Conservation (phyloP, 768 basidiomycete species). For the Holtermanniella nyarrowii region DNA sequence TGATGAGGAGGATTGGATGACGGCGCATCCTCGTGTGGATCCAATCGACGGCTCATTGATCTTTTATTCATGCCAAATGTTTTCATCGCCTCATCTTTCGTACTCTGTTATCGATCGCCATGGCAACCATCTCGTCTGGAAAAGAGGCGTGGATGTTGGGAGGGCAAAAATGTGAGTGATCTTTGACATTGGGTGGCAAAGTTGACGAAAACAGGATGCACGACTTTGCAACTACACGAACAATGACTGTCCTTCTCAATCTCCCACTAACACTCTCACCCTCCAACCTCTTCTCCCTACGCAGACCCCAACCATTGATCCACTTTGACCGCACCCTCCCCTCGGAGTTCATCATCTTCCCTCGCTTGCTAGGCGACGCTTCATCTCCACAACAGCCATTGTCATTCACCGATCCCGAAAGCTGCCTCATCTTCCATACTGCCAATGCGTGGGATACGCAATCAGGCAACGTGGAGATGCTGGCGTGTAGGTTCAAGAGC, state of each 20-base stretch:
- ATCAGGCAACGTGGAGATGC: constrained; percentile 34
- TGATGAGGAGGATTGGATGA: constrained; percentile 66
- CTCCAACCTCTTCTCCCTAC: constrained; percentile 33
- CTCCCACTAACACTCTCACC: constrained; percentile 43
- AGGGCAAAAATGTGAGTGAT: constrained; percentile 33
- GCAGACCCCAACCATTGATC: constrained; percentile 37
- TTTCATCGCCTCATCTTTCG: constrained; percentile 27
- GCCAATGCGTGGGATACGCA: constrained; percentile 37
- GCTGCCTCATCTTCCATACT: constrained; percentile 44
- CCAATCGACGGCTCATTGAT: constrained; percentile 34
- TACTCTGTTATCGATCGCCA: constrained; percentile 36
- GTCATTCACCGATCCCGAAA: constrained; percentile 37
- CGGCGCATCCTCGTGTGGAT: constrained; percentile 71
- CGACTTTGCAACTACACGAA: constrained; percentile 42
- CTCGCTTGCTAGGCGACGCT: constrained; percentile 24
- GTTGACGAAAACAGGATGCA: constrained; percentile 39
- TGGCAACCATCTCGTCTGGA: constrained; percentile 35
- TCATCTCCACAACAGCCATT: constrained; percentile 14
- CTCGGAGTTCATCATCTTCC: constrained; percentile 42
- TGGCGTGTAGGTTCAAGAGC: constrained; percentile 40
- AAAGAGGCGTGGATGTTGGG: constrained; percentile 32
- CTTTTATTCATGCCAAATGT: constrained; percentile 38
- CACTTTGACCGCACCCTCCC: constrained; percentile 36
- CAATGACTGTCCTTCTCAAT: constrained; percentile 43
- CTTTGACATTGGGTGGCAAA: not conserved